These are phyloP conservation scores for Fusarium verticillioides DNA, from an alignment of 2,329 filamentous ascomycete genomes.

Conservation along the genomic window DNA sequence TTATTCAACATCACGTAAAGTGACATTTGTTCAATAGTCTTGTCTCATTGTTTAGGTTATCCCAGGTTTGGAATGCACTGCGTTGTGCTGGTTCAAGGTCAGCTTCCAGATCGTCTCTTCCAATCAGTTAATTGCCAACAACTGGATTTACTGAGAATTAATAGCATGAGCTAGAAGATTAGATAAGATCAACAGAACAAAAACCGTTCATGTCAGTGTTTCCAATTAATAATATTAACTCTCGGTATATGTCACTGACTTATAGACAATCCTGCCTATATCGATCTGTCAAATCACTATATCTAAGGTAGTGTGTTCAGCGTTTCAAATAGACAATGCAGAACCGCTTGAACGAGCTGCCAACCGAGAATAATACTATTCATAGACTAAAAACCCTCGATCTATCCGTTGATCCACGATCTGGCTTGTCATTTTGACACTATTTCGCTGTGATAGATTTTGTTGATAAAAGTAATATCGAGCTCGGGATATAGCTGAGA, in stretches of 20 bases:
- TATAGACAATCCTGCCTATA: constrained; percentile 10
- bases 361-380: background rate
- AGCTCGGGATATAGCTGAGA: constrained; percentile 17
- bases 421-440: background rate
- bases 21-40: background rate
- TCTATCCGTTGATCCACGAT: constrained; percentile 7
- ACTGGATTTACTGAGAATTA: background rate
- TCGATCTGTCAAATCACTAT: constrained; percentile 3
- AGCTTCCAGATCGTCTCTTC: background rate
- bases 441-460: background rate
- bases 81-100: background rate
- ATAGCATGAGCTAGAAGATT: background rate
- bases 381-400: background rate
- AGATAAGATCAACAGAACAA: background rate
- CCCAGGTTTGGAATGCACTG: background rate
- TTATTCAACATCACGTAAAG: constrained; percentile 9
- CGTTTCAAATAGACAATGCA: constrained; percentile 15
- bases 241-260: background rate
- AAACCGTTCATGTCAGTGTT: background rate
- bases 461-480: constrained; percentile 12
- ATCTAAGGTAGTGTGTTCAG: background rate
- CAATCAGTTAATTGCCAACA: background rate
- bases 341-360: background rate
- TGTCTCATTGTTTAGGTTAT: constrained; percentile 8
- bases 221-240: background rate